Evolutionary conservation across 2,329 filamentous ascomycete species (phyloP).

Genomic region (Penicillium occitanis): DNA sequence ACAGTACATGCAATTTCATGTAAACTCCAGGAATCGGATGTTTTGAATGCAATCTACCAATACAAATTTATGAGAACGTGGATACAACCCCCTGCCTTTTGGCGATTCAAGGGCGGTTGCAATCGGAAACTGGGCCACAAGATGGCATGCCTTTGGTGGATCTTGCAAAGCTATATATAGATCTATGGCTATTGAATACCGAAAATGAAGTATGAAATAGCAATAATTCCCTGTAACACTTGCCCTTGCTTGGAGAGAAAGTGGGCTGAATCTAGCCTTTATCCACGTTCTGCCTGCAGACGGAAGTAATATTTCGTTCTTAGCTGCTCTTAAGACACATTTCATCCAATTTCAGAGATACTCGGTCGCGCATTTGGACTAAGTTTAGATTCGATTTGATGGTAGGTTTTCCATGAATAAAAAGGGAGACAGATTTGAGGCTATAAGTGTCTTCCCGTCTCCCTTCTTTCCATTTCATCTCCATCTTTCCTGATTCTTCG

Average conservation of each 20-base stretch:
- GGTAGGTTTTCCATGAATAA: neutral
- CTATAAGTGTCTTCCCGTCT: neutral
- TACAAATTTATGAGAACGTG: neutral
- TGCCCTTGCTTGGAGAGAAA: conserved; percentile 5
- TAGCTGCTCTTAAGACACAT: neutral
- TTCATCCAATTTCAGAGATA: neutral
- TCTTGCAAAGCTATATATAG: conserved; percentile 2
- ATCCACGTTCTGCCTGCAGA: conserved; percentile 8
- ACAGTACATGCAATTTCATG: neutral
- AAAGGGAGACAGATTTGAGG: neutral
- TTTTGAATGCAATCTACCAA: neutral
- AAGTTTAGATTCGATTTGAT: neutral
- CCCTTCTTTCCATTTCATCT: neutral
- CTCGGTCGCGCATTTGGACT: neutral
- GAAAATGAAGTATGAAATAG: neutral
- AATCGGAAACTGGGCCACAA: neutral
- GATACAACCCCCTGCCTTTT: neutral
- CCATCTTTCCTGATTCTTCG: neutral
- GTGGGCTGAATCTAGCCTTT: neutral
- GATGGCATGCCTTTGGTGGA: neutral
- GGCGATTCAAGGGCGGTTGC: neutral
- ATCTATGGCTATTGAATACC: neutral
- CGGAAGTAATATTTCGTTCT: neutral
- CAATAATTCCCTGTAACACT: neutral
- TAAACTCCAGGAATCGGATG: neutral